phyloP scores from a whole-genome alignment of 2,329 filamentous ascomycete species.

The Monilinia polystroma region DNA sequence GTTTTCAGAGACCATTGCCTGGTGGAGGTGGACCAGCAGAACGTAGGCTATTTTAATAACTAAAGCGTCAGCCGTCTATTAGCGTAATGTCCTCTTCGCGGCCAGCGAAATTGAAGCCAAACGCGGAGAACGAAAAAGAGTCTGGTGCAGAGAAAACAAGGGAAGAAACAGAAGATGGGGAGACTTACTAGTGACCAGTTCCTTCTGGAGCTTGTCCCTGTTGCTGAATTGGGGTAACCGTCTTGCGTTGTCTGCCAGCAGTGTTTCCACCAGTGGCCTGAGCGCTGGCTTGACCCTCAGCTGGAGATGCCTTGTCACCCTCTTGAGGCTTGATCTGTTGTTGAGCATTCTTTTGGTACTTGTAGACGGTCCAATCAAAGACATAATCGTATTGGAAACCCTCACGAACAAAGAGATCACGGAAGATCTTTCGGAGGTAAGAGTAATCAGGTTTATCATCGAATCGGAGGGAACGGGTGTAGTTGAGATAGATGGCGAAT shows the following conservation, averaged over 20 bases:
- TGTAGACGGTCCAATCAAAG: conserved; percentile 99
- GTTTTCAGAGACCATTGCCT: conserved; percentile 42
- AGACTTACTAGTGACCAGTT: conserved; percentile 18
- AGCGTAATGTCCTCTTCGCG: conserved; percentile 68
- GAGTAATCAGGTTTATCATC: conserved; percentile 99
- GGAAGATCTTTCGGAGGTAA: conserved; percentile 99
- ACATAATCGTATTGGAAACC: conserved; percentile 99
- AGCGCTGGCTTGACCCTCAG: conserved; percentile 70
- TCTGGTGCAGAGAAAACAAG: conserved; percentile 40
- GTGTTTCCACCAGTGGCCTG: conserved; percentile 68
- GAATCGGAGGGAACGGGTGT: conserved; percentile 96
- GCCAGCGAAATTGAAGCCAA: conserved; percentile 72
- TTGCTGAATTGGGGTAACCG: conserved; percentile 49
- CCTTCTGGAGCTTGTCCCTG: conserved; percentile 16
- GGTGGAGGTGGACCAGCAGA: conserved; percentile 66
- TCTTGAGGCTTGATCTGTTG: conserved; percentile 59
- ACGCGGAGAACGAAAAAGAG: conserved; percentile 67
- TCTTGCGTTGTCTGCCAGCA: conserved; percentile 71
- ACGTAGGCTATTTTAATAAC: conserved; percentile 71
- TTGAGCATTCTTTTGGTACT: conserved; percentile 95
- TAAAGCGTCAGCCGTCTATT: conserved; percentile 78
- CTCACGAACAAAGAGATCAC: conserved; percentile 96
- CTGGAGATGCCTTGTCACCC: conserved; percentile 3
- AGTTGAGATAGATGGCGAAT: conserved; percentile 99
- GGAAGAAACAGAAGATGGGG: background rate